These are phyloP conservation scores for Colletotrichum cordylinicola DNA, from an alignment of 2,329 filamentous ascomycete genomes.

Conservation along the genomic window DNA sequence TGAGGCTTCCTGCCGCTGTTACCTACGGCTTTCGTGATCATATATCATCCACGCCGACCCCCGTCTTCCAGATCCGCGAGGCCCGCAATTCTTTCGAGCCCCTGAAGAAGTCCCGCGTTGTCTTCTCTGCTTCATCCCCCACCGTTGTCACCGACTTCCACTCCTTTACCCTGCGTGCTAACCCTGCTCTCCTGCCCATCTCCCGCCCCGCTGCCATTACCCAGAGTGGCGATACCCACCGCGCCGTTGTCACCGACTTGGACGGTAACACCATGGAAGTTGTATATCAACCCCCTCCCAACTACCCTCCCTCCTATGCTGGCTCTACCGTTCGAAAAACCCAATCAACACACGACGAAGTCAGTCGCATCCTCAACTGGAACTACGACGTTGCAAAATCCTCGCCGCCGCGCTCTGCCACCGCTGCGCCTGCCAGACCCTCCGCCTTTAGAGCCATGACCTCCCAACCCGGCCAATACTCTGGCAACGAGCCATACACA, in stretches of 20 bases:
- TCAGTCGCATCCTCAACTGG: constrained; percentile 54
- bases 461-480: constrained; percentile 24
- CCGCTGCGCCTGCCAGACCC: background rate
- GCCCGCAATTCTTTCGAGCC: constrained; percentile 41
- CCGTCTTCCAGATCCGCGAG: constrained; percentile 53
- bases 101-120: constrained; percentile 55
- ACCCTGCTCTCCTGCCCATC: constrained; percentile 51
- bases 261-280: constrained; percentile 88
- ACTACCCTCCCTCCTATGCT: constrained; percentile 37
- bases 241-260: constrained; percentile 72
- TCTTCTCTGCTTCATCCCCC: constrained; percentile 71
- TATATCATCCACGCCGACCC: constrained; percentile 34
- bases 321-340: constrained; percentile 39
- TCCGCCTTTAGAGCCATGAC: constrained; percentile 21
- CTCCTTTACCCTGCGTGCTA: constrained; percentile 69
- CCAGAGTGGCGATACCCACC: constrained; percentile 37
- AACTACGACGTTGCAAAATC: constrained; percentile 47
- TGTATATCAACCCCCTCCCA: constrained; percentile 56
- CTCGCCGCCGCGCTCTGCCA: background rate
- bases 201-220: constrained; percentile 49
- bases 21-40: constrained; percentile 41
- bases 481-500: constrained; percentile 29
- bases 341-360: constrained; percentile 43
- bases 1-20: constrained; percentile 34
- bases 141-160: constrained; percentile 76